These are phyloP conservation scores for Scheffersomyces titani DNA, from an alignment of 1,139 yeast genomes.

Conservation along the genomic window DNA sequence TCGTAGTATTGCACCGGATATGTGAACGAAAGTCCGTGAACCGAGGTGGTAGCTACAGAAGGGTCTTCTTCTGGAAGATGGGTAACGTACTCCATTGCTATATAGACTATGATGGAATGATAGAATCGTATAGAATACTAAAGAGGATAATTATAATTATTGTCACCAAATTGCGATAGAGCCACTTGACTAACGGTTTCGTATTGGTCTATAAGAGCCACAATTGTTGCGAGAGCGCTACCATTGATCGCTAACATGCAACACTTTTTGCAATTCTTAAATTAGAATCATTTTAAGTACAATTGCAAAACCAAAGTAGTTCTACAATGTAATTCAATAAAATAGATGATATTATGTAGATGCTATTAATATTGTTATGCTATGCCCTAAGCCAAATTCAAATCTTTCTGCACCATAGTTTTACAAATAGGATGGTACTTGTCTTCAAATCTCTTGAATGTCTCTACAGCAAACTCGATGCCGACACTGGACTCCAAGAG, in stretches of 20 bases:
- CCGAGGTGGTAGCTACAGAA: slow-evolving; percentile 22
- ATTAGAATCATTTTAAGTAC: no score
- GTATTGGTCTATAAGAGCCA: neutral
- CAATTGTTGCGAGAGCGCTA: neutral
- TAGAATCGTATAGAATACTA: neutral
- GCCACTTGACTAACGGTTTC: neutral
- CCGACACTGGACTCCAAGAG: slow-evolving; percentile 28
- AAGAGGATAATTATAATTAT: neutral
- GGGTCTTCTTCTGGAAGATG: slow-evolving; percentile 19
- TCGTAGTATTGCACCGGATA: slow-evolving; percentile 35
- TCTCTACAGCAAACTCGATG: slow-evolving; percentile 29
- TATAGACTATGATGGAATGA: neutral
- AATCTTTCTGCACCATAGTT: slow-evolving; percentile 38
- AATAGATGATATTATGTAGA: neutral
- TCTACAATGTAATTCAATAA: no score
- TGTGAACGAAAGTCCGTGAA: slow-evolving; percentile 20
- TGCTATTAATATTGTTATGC: neutral
- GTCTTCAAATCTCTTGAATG: slow-evolving; percentile 23
- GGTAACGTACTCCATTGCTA: slow-evolving; percentile 32
- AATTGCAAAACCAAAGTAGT: no score
- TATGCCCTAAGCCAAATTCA: slow-evolving; percentile 11
- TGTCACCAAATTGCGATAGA: neutral
- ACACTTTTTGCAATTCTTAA: no score
- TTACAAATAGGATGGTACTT: slow-evolving; percentile 44
- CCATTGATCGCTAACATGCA: neutral